Percentiles rank a stretch among this genome's conserved stretches.
phyloP scores from a whole-genome alignment of 331 rosid genomes.

The Pyrus hybrid region DNA sequence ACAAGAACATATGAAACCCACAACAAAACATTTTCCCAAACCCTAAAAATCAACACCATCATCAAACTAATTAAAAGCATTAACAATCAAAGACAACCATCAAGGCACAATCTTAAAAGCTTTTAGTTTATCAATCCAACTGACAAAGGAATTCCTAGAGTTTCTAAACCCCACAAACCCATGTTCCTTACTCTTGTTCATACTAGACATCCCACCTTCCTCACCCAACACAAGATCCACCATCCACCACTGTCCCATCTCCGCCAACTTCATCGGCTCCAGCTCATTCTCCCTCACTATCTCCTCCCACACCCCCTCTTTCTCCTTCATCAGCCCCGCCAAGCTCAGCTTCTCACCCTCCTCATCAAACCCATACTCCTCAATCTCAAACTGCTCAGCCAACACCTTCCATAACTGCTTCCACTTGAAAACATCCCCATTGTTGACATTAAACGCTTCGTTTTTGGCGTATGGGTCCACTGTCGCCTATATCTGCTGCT shows the following conservation, averaged over 20 bases:
- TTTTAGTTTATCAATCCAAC: constrained; percentile 48
- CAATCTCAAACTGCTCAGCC: constrained; percentile 64
- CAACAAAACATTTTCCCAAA: background rate
- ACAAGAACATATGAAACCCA: no score
- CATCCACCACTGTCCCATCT: constrained; percentile 15
- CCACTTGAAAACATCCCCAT: constrained; percentile 62
- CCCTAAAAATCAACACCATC: background rate
- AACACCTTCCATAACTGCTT: constrained; percentile 62
- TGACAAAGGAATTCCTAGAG: constrained; percentile 42
- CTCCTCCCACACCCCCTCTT: constrained; percentile 50
- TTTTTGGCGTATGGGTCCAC: constrained; percentile 59
- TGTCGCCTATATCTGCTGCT: constrained; percentile 67
- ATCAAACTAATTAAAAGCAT: background rate
- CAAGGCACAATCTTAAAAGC: constrained; percentile 48
- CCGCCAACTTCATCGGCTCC: constrained; percentile 28
- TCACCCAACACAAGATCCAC: background rate
- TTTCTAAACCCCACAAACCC: constrained; percentile 72
- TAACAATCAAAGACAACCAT: background rate
- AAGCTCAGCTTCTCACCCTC: constrained; percentile 28
- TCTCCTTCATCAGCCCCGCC: constrained; percentile 36
- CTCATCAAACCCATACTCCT: constrained; percentile 44
- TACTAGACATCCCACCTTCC: constrained; percentile 19
- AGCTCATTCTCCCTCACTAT: constrained; percentile 48
- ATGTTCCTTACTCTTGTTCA: constrained; percentile 72
- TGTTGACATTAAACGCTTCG: constrained; percentile 50